Conservation (phyloP, 2,329 filamentous ascomycete species). For the Trichoderma sp. region DNA sequence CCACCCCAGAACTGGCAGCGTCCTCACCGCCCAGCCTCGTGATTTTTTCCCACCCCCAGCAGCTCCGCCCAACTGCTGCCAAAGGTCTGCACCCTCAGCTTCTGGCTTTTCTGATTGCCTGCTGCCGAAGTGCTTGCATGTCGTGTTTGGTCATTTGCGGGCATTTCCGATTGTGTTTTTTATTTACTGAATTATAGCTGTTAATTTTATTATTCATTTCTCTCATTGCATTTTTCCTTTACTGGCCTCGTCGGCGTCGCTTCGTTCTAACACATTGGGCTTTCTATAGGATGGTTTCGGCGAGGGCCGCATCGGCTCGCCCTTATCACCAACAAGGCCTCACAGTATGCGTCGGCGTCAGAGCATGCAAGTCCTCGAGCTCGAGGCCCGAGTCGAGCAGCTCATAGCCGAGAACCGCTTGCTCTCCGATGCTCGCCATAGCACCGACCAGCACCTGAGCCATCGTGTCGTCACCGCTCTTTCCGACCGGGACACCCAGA, state of each 20-base stretch:
- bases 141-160: constrained; percentile 13
- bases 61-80: constrained; percentile 6
- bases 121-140: constrained; percentile 18
- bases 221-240: not conserved
- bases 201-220: not conserved
- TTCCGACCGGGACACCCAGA: constrained; percentile 80
- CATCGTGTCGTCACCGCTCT: constrained; percentile 68
- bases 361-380: constrained; percentile 94
- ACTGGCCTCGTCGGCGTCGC: constrained; percentile 6
- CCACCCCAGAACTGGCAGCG: not conserved
- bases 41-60: constrained; percentile 11
- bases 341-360: constrained; percentile 95
- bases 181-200: not conserved
- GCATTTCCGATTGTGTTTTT: not conserved
- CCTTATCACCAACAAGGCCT: constrained; percentile 87
- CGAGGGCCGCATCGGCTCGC: constrained; percentile 80
- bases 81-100: constrained; percentile 7
- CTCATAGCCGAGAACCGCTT: constrained; percentile 79
- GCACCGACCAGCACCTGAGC: constrained; percentile 64
- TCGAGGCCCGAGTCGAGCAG: constrained; percentile 82
- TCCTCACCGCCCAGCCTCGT: constrained; percentile 19
- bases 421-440: constrained; percentile 68
- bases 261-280: constrained; percentile 2
- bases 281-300: constrained; percentile 78
- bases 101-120: constrained; percentile 16